Evolutionary conservation across 2,329 filamentous ascomycete species (phyloP).

Genomic region (Cladosporium halotolerans): DNA sequence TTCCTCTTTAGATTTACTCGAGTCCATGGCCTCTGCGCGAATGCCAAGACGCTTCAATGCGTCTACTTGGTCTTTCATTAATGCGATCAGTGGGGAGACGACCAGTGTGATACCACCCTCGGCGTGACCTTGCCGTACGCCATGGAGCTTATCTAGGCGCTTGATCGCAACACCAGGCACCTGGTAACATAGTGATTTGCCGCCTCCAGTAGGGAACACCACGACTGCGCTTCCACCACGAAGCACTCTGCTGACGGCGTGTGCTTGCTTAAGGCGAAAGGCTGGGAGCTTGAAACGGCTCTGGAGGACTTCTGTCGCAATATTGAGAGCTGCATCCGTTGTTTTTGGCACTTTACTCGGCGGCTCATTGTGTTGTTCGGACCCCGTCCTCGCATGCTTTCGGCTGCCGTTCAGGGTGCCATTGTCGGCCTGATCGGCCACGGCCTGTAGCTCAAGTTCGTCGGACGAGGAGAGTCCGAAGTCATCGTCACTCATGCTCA

Average conservation of each 20-base stretch:
- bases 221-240: conserved; percentile 39
- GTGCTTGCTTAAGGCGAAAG: conserved; percentile 43
- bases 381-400: conserved; percentile 3
- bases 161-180: conserved; percentile 40
- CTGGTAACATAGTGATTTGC: conserved; percentile 40
- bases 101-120: conserved; percentile 50
- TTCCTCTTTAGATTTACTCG: conserved; percentile 43
- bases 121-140: conserved; percentile 23
- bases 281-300: conserved; percentile 36
- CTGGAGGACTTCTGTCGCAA: conserved; percentile 33
- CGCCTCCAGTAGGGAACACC: conserved; percentile 38
- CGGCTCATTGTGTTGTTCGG: not conserved
- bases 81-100: conserved; percentile 50
- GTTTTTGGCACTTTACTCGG: not conserved
- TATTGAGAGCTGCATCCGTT: not conserved
- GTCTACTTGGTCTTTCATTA: conserved; percentile 59
- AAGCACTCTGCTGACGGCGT: conserved; percentile 39
- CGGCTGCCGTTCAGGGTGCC: not conserved
- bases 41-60: conserved; percentile 46
- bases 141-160: conserved; percentile 32
- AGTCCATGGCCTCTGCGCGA: conserved; percentile 51
- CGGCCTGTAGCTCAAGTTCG: conserved; percentile 19
- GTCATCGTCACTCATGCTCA: conserved; percentile 16
- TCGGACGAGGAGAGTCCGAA: conserved; percentile 22
- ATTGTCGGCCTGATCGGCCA: not conserved